Evolutionary conservation across 2,329 filamentous ascomycete genomes (phyloP), one percentile per base, ranked within the genome.

Genomic region (Calonectria henricotiae): DNA sequence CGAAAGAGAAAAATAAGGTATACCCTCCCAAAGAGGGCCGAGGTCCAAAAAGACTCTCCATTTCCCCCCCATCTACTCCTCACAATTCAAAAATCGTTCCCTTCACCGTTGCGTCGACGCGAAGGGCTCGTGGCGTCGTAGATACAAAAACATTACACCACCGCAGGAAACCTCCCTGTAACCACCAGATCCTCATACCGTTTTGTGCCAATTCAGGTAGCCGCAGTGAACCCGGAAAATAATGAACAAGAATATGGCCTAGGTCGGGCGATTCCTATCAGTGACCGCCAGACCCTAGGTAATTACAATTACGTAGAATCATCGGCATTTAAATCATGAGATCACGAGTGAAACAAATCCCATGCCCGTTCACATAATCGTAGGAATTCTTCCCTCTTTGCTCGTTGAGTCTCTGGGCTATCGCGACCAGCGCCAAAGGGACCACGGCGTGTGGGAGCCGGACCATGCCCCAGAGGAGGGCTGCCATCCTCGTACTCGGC

Each of bases 401-500:
- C 92, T 76, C 90, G 88, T 81, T 94, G 92, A 6, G 91, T 94
- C 76, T 96, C 95, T 8, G 94, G 94, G 74, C 91, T 95, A 79
- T 96, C 95, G 71, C 94, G 88, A 43, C 93, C 94, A 67, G 93
- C 93, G 41, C 93, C 93, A 77, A 96, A 96, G 1, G 93, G 93
- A 8, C 93, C 92, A 67, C 89, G 85, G 70, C 90, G 86, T 46
- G 85, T 86, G 5, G 88, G 81, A 3, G 89, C 86, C 27, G 92
- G 92, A 3, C 94, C 93, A 70, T 92, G 90, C 7, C 94, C 94
- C 3, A 97, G 87, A 0, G 96, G 95, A 11, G 95, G 95, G 76
- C 92, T 97, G 66, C 95, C 95, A 65, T 98, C 95, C 81, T 98
- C 96, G 80, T 98, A 98, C 84, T 98, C 96, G 70, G 93, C 94